Percentiles rank a stretch among this genome's conserved stretches.
Evolutionary conservation across 495 filamentous ascomycete species (phyloP).

Genomic region (Penicillium lividum): DNA sequence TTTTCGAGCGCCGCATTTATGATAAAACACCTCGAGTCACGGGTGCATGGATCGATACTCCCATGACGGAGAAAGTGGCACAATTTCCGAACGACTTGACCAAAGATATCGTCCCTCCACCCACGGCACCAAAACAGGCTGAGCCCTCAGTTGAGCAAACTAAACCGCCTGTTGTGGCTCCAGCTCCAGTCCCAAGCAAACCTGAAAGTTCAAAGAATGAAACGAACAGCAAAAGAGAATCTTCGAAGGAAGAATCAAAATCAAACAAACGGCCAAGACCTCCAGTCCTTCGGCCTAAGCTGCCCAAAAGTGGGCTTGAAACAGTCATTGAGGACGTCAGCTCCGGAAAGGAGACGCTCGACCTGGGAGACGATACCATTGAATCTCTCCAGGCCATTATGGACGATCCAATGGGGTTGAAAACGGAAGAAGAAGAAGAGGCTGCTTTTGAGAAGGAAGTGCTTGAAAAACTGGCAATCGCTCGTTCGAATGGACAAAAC

Average conservation of each 20-base stretch:
- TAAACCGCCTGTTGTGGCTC: not conserved
- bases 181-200: constrained; percentile 1
- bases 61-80: constrained; percentile 42
- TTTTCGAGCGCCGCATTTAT: constrained; percentile 37
- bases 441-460: constrained; percentile 37
- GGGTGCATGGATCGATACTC: constrained; percentile 56
- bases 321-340: constrained; percentile 56
- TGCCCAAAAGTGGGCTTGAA: constrained; percentile 52
- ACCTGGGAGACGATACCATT: constrained; percentile 61
- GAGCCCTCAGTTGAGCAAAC: constrained; percentile 7
- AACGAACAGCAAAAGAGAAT: constrained; percentile 6
- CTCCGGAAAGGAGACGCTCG: constrained; percentile 42
- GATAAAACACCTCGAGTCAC: constrained; percentile 53
- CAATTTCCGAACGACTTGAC: constrained; percentile 34
- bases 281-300: constrained; percentile 39
- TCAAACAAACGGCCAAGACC: constrained; percentile 22
- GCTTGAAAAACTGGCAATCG: constrained; percentile 37
- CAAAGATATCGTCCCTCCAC: constrained; percentile 26
- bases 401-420: constrained; percentile 37
- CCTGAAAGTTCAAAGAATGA: constrained; percentile 11
- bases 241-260: constrained; percentile 4
- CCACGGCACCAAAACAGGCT: constrained; percentile 4
- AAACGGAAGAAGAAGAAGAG: constrained; percentile 40
- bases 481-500: constrained; percentile 36
- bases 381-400: constrained; percentile 62